A percentile compares a stretch with the other conserved stretches of the same genome.
Evolutionary conservation across 305 asterid genomes (phyloP).

Genomic region (Solanum hybrid): DNA sequence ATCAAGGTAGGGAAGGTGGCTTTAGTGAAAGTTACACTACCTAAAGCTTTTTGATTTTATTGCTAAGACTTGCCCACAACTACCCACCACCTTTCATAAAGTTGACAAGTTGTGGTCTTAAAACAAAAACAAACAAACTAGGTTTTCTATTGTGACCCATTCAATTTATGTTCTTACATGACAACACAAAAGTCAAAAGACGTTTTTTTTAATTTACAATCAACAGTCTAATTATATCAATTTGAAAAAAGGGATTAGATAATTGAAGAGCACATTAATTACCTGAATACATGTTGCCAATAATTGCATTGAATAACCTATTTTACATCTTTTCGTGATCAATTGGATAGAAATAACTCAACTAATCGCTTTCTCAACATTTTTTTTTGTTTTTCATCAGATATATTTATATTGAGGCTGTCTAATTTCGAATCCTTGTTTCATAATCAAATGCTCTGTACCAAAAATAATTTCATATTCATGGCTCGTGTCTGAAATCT

Average conservation of each 20-base stretch:
- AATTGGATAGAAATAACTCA: not conserved
- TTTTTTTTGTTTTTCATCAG: not conserved
- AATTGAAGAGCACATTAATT: not conserved
- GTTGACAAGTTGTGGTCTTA: not conserved
- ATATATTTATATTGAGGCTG: not conserved
- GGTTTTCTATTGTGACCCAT: not conserved
- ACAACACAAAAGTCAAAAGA: not conserved
- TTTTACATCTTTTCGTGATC: not conserved
- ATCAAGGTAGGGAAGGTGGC: not conserved
- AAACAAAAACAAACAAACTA: not conserved
- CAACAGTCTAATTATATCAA: not conserved
- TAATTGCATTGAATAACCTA: not conserved
- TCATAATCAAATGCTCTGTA: not conserved
- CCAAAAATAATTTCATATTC: not conserved
- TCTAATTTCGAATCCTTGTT: not conserved
- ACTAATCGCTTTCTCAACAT: not conserved
- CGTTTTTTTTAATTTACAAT: not conserved
- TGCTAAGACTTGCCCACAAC: not conserved
- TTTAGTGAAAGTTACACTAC: not conserved
- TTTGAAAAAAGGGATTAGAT: not conserved
- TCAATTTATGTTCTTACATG: not conserved
- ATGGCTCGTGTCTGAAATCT: fast-evolving
- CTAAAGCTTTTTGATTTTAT: not conserved
- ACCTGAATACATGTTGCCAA: not conserved
- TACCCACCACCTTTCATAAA: not conserved